These are phyloP conservation scores for Candida piceae DNA, from an alignment of 805 yeast genomes.

Conservation along the genomic window DNA sequence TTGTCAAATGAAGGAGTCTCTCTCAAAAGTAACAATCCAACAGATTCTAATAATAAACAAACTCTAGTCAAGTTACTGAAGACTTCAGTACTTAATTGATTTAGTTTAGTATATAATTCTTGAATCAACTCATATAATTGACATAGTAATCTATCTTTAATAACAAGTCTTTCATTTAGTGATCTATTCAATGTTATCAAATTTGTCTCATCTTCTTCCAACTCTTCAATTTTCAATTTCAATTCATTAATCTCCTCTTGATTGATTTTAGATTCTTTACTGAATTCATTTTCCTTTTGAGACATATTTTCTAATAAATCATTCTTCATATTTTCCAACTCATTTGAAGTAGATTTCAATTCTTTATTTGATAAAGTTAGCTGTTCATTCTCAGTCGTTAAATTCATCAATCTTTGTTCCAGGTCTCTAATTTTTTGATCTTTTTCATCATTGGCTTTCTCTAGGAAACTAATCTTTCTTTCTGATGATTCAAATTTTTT, in stretches of 20 bases:
- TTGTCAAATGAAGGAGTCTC: slow-evolving; percentile 30
- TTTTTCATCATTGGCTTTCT: slow-evolving; percentile 11
- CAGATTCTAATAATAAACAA: slow-evolving; percentile 61
- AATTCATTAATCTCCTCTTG: slow-evolving; percentile 47
- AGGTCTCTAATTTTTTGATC: slow-evolving; percentile 9
- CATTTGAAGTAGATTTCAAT: slow-evolving; percentile 12
- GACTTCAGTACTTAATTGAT: slow-evolving; percentile 36
- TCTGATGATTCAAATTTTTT: slow-evolving; percentile 14
- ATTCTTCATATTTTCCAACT: slow-evolving; percentile 42
- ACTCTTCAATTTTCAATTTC: slow-evolving; percentile 39
- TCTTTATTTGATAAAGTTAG: slow-evolving; percentile 9
- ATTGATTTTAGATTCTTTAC: slow-evolving; percentile 45
- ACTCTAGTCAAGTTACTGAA: slow-evolving; percentile 39
- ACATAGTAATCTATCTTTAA: slow-evolving; percentile 21
- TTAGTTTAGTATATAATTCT: slow-evolving; percentile 30
- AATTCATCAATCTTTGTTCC: slow-evolving; percentile 7
- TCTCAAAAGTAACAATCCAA: slow-evolving; percentile 66
- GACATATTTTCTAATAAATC: slow-evolving; percentile 67
- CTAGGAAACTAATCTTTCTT: slow-evolving; percentile 13
- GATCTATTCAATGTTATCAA: slow-evolving; percentile 40
- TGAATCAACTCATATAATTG: slow-evolving; percentile 19
- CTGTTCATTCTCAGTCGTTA: slow-evolving; percentile 6
- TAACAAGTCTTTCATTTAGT: slow-evolving; percentile 22
- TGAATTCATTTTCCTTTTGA: slow-evolving; percentile 55
- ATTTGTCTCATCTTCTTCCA: slow-evolving; percentile 43